Percentiles rank a stretch among this genome's conserved stretches.
Conservation (phyloP, 2,329 filamentous ascomycete genomes). For the Colletotrichum truncatum region DNA sequence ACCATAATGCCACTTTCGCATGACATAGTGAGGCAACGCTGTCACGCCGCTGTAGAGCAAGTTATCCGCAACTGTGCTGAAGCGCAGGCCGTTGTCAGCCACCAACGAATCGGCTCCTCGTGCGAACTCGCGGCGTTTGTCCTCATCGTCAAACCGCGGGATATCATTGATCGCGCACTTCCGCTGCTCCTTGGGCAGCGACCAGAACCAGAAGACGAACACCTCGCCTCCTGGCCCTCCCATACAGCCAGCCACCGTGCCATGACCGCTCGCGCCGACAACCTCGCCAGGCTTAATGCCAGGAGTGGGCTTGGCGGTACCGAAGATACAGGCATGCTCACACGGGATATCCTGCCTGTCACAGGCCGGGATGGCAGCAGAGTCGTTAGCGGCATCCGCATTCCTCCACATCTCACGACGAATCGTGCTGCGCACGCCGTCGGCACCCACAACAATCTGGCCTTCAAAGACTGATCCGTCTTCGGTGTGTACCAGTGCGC, state of each 20-base stretch:
- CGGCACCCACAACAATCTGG: slow-evolving; percentile 47
- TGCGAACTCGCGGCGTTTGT: slow-evolving; percentile 15
- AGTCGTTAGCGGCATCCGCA: slow-evolving; percentile 17
- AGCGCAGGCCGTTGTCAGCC: not conserved
- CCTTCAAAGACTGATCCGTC: slow-evolving; percentile 42
- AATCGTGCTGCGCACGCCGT: slow-evolving; percentile 50
- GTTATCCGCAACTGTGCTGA: not conserved
- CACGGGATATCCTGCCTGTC: slow-evolving; percentile 11
- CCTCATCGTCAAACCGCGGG: slow-evolving; percentile 12
- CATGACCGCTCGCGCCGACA: slow-evolving; percentile 4
- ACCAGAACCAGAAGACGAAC: slow-evolving; percentile 26
- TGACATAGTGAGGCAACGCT: slow-evolving; percentile 24
- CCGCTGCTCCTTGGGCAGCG: slow-evolving; percentile 3
- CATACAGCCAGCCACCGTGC: slow-evolving; percentile 13
- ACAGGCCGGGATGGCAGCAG: slow-evolving; percentile 9
- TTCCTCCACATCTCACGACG: slow-evolving; percentile 40
- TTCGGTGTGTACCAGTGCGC: slow-evolving; percentile 39
- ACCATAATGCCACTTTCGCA: slow-evolving; percentile 39
- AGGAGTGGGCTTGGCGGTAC: slow-evolving; percentile 11
- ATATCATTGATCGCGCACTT: slow-evolving; percentile 19
- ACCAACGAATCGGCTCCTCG: not conserved
- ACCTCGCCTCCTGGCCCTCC: slow-evolving; percentile 4
- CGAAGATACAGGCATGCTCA: slow-evolving; percentile 27
- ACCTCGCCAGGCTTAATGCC: slow-evolving; percentile 13
- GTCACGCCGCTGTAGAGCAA: slow-evolving; percentile 22